Evolutionary conservation across 164 flowering plant species (phyloP), one percentile per base, ranked within the genome.

Genomic region (Nelumbo lutea): DNA sequence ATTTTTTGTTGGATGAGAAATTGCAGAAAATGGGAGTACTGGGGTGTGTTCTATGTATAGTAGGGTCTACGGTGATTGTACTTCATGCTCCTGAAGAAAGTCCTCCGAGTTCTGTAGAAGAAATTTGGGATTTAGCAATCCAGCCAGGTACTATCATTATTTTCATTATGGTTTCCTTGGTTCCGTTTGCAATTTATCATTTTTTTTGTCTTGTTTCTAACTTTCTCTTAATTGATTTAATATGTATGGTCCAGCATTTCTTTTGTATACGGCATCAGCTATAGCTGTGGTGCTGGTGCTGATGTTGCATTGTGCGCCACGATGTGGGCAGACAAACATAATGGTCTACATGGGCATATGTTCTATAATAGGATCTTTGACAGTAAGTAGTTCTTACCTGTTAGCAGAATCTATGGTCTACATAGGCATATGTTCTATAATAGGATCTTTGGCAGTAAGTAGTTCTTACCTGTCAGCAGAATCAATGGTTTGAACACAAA

Each of bases 1-100:
- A 94, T 70, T 87, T 90, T 71, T 56, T 90, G 59, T 73, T 94
- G 82, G 82, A 76, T n/a, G n/a, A n/a, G n/a, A n/a, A n/a, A n/a
- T n/a, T n/a, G n/a, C n/a, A n/a, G n/a, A n/a, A n/a, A n/a, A 83
- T 94, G 90, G 98, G 98, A 5, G 76, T 94, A 48, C 59, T 91
- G 56, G 98, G 97, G 9, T 94, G 98, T 73, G 72, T 90, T 50
- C 75, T 88, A 1, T 94, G 98, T 67, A 76, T 94, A 43, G 95
- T 90, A 58, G 98, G 98, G 13, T 91, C 97, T 1, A 81, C 82
- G 0, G 64, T 88, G n/a, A 88, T 94, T 75, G 98, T 94, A 72
- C 88, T 94, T 66, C 97, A 94, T 83, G 91, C 97, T 4, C 98
- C 98, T 14, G 78, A 73, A 43, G 98, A 94, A 72, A 79, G 67